Conservation (phyloP, 192 early-diverging fungal species). For the Coemansia sp. region DNA sequence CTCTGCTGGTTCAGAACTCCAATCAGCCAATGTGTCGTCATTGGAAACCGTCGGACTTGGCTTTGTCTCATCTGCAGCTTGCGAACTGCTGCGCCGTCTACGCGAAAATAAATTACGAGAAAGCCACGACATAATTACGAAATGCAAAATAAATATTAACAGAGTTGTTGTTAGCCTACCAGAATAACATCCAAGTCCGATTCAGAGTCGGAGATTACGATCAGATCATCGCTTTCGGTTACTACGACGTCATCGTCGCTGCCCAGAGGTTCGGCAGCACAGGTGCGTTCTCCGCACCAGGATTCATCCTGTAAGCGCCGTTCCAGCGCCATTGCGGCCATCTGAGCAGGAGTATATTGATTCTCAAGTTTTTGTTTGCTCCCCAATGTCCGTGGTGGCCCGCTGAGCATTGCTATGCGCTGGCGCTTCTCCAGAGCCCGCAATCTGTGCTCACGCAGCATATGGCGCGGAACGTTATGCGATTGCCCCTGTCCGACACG, state of each 20-base stretch:
- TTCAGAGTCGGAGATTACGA: constrained; percentile 32
- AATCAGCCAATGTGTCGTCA: neutral
- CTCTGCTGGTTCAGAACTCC: neutral
- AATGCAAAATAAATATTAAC: neutral
- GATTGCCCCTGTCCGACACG: constrained; percentile 20
- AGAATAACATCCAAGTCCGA: constrained; percentile 8
- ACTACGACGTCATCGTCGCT: constrained; percentile 13
- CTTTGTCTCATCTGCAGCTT: constrained; percentile 14
- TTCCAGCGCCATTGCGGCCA: constrained; percentile 41
- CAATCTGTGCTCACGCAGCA: constrained; percentile 15
- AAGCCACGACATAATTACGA: constrained; percentile 7
- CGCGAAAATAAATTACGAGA: constrained; percentile 9
- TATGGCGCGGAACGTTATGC: constrained; percentile 22
- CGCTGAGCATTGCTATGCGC: constrained; percentile 11
- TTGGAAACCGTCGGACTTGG: too few relatives aligned
- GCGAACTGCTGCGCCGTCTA: constrained; percentile 5
- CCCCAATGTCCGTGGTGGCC: constrained; percentile 14
- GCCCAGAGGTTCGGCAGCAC: constrained; percentile 6
- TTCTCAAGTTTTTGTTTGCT: constrained; percentile 2
- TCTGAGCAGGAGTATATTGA: constrained; percentile 26
- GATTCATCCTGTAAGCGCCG: constrained; percentile 33
- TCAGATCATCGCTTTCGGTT: neutral
- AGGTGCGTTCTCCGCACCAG: constrained; percentile 33
- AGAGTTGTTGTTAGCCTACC: neutral
- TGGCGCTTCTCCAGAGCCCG: constrained; percentile 20